These are phyloP conservation scores for Oligophagozyma castellii DNA, from an alignment of 1,139 yeast genomes.

Conservation along the genomic window DNA sequence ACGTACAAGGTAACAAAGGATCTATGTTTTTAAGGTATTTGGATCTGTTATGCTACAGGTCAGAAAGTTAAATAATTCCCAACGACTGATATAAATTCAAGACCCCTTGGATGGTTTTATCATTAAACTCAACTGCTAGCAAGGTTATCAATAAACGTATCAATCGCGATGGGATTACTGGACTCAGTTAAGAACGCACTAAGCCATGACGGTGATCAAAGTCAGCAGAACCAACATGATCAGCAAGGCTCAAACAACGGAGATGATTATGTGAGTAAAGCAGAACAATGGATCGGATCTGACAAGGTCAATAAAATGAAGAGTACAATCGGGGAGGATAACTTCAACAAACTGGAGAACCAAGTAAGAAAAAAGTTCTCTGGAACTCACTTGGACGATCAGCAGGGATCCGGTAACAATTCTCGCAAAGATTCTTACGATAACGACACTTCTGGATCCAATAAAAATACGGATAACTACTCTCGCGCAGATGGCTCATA, in stretches of 20 bases:
- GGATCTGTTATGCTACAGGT: too few relatives aligned
- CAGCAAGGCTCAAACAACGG: constrained; percentile 3
- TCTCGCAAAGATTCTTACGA: constrained; percentile 10
- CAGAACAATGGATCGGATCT: constrained; percentile 14
- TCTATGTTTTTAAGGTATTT: too few relatives aligned
- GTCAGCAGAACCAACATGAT: constrained; percentile 4
- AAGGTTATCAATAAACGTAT: too few relatives aligned
- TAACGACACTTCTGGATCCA: constrained; percentile 19
- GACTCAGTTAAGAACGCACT: constrained; percentile 18
- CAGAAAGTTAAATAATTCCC: too few relatives aligned
- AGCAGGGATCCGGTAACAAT: constrained; percentile 3
- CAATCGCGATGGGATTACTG: constrained; percentile 23
- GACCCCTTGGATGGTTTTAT: neutral
- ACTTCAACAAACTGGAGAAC: constrained; percentile 15
- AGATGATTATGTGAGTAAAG: constrained; percentile 12
- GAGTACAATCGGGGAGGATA: constrained; percentile 17
- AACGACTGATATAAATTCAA: too few relatives aligned
- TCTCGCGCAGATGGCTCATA: constrained; percentile 14
- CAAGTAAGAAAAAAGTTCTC: constrained; percentile 15
- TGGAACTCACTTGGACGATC: constrained; percentile 10
- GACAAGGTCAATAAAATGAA: constrained; percentile 16
- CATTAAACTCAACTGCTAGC: neutral
- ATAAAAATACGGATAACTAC: constrained; percentile 7
- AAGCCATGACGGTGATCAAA: constrained; percentile 4
- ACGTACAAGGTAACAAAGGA: too few relatives aligned